phyloP scores from a whole-genome alignment of 345 rosid genomes.

The Camelina neglecta region DNA sequence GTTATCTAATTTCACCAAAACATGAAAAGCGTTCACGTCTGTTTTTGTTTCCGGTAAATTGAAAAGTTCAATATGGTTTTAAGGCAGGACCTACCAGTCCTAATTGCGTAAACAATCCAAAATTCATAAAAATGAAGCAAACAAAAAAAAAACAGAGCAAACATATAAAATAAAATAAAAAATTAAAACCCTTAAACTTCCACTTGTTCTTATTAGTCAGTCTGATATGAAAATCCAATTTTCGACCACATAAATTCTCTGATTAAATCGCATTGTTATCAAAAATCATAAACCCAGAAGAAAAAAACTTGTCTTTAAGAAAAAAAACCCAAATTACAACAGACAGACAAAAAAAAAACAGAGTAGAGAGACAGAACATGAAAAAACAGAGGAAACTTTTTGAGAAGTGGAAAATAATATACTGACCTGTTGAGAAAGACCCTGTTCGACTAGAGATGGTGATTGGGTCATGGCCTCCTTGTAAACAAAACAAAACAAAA shows the following conservation, averaged over 20 bases:
- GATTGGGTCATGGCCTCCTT: constrained; percentile 55
- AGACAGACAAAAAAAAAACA: background rate
- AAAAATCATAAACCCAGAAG: constrained; percentile 32
- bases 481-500: background rate
- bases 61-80: constrained; percentile 34
- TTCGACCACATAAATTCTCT: constrained; percentile 29
- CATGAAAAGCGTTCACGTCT: constrained; percentile 36
- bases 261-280: constrained; percentile 25
- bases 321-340: background rate
- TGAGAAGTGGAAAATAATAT: background rate
- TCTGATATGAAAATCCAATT: constrained; percentile 21
- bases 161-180: background rate
- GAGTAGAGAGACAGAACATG: constrained; percentile 7
- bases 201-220: constrained; percentile 27
- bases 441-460: constrained; percentile 52
- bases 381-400: constrained; percentile 13
- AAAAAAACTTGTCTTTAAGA: background rate
- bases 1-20: constrained; percentile 41
- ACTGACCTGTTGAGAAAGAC: constrained; percentile 59
- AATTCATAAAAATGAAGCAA: constrained; percentile 17
- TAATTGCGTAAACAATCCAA: constrained; percentile 41
- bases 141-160: constrained; percentile 33
- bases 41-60: constrained; percentile 18
- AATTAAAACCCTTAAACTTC: background rate
- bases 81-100: constrained; percentile 42